A percentile compares a stretch with the other conserved stretches of the same genome.
Conservation (phyloP, 164 flowering plant species). For the Annona cherimola region DNA sequence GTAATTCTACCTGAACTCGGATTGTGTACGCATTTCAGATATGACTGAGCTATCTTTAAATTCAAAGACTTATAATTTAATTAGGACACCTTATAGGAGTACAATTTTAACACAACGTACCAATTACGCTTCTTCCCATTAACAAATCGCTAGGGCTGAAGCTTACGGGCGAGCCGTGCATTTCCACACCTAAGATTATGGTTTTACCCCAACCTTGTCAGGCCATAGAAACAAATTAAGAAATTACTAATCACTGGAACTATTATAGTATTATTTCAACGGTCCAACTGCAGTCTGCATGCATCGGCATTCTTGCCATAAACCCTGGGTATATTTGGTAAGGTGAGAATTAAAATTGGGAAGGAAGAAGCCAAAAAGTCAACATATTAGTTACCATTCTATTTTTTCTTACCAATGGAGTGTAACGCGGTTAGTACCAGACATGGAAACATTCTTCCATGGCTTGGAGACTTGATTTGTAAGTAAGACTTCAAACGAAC, state of each 20-base stretch:
- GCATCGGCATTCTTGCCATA: neutral
- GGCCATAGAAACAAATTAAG: neutral
- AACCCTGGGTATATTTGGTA: neutral
- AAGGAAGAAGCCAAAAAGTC: neutral
- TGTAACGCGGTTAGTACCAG: no score
- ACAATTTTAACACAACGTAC: no score
- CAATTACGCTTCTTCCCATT: conserved; percentile 41
- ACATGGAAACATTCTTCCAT: no score
- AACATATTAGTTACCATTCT: neutral
- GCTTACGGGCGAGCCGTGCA: conserved; percentile 30
- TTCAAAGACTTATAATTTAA: no score
- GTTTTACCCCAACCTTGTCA: conserved; percentile 49
- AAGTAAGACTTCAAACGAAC: no score
- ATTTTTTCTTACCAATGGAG: no score
- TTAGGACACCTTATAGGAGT: no score
- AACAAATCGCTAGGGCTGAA: conserved; percentile 32
- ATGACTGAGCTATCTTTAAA: no score
- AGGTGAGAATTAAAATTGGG: neutral
- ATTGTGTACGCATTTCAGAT: no score
- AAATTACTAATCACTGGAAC: neutral
- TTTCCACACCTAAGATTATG: conserved; percentile 57
- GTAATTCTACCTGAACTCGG: no score
- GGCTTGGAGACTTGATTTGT: no score
- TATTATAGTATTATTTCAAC: no score
- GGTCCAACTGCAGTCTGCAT: neutral